Percentiles rank a stretch among this genome's conserved stretches.
These are phyloP conservation scores for Amphicarpaea edgeworthii DNA, from an alignment of 306 rosid species.

Conservation along the genomic window DNA sequence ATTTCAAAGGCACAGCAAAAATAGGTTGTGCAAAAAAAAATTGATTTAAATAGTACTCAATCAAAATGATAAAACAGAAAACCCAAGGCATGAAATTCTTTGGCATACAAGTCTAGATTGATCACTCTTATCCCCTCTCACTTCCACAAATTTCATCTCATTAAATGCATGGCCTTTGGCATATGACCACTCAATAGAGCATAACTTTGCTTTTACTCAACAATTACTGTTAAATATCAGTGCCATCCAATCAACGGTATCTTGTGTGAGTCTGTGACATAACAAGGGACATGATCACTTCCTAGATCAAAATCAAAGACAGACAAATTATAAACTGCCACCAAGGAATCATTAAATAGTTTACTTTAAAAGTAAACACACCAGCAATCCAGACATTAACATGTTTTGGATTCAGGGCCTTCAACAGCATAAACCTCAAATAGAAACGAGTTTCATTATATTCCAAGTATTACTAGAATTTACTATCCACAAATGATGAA, in stretches of 20 bases:
- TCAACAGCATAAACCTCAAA: conserved; percentile 19
- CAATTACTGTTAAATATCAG: background rate
- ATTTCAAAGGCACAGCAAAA: conserved; percentile 25
- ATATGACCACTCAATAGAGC: background rate
- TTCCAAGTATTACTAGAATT: background rate
- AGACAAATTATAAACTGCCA: background rate
- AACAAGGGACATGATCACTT: background rate
- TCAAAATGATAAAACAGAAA: conserved; percentile 7
- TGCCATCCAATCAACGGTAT: background rate
- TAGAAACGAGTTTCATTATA: conserved; percentile 6
- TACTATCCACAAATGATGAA: background rate
- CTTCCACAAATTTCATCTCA: conserved; percentile 30
- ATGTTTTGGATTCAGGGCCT: conserved; percentile 26
- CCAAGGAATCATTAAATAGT: background rate
- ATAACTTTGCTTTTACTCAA: background rate
- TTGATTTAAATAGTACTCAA: conserved; percentile 1
- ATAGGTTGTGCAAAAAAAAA: conserved; percentile 29
- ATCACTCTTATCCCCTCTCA: background rate
- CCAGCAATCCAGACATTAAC: conserved; percentile 26
- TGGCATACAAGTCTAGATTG: conserved; percentile 7
- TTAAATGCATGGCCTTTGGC: background rate
- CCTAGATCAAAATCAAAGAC: background rate
- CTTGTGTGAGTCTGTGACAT: background rate
- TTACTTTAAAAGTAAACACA: conserved; percentile 14
- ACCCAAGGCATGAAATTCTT: conserved; percentile 1